Evolutionary conservation across 495 filamentous ascomycete species (phyloP).

Genomic region (Penicillium coffeae): DNA sequence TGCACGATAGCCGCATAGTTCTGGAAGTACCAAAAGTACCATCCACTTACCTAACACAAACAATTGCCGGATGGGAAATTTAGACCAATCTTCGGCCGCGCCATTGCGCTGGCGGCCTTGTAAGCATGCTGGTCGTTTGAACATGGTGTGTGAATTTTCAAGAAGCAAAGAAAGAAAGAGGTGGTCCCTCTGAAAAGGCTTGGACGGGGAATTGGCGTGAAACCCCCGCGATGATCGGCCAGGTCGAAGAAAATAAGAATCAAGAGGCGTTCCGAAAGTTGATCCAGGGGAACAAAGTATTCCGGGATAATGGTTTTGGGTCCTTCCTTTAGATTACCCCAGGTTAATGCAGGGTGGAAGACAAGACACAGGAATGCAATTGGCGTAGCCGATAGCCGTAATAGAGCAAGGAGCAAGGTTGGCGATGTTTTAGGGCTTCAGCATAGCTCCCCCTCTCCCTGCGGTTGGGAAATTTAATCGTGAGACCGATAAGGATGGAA

Average conservation of each 20-base stretch:
- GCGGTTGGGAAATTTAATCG: conserved; percentile 21
- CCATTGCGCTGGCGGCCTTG: conserved; percentile 32
- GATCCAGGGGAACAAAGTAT: conserved; percentile 15
- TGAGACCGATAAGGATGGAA: conserved; percentile 19
- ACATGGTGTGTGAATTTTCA: conserved; percentile 28
- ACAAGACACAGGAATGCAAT: conserved; percentile 22
- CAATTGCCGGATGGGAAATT: conserved; percentile 59
- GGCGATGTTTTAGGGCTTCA: conserved; percentile 26
- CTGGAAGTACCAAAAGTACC: conserved; percentile 24
- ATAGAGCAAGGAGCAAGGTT: conserved; percentile 20
- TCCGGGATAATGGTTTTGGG: conserved; percentile 28
- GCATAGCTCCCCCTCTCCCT: conserved; percentile 32
- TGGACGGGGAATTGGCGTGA: too few relatives aligned
- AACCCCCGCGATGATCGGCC: too few relatives aligned
- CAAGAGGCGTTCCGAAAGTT: conserved; percentile 6
- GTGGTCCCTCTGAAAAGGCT: background rate
- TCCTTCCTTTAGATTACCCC: conserved; percentile 21
- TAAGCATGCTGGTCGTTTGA: conserved; percentile 36
- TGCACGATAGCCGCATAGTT: conserved; percentile 16
- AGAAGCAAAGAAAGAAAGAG: conserved; percentile 2
- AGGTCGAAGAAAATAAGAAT: conserved; percentile 1
- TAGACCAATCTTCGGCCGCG: conserved; percentile 30
- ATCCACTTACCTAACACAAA: conserved; percentile 67
- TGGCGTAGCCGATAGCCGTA: conserved; percentile 9
- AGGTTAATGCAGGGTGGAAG: conserved; percentile 18